Conservation (phyloP, 306 rosid species). For the Inga laurina region DNA sequence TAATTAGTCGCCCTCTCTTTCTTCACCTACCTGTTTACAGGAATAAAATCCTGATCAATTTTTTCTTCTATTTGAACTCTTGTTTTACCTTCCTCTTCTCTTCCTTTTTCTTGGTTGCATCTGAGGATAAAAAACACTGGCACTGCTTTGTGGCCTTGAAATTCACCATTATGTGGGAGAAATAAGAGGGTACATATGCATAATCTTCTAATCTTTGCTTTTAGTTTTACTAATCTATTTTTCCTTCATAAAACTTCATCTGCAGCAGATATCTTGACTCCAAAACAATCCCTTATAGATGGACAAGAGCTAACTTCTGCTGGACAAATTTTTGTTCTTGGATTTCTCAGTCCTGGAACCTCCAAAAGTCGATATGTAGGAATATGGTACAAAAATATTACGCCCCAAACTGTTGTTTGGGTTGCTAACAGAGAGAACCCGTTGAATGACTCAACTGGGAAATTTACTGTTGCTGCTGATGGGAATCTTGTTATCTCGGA, state of each 20-base stretch:
- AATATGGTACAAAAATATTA: constrained; percentile 34
- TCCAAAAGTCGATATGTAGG: constrained; percentile 31
- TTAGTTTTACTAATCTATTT: constrained; percentile 1
- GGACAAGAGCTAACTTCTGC: constrained; percentile 32
- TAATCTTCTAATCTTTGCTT: not conserved
- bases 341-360: constrained; percentile 39
- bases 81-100: too few species aligned
- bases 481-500: constrained; percentile 36
- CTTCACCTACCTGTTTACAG: too few species aligned
- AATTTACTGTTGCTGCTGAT: constrained; percentile 25
- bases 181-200: not conserved
- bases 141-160: not conserved
- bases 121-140: too few species aligned
- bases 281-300: not conserved
- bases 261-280: not conserved
- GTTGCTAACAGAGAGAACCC: constrained; percentile 41
- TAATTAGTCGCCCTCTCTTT: too few species aligned
- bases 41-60: too few species aligned
- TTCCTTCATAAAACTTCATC: not conserved
- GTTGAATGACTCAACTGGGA: constrained; percentile 26
- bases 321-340: constrained; percentile 32
- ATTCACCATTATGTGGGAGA: not conserved
- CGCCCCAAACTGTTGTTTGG: constrained; percentile 34
- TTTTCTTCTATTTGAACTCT: too few species aligned
- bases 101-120: too few species aligned